A percentile compares a stretch with the other conserved stretches of the same genome.
phyloP scores from a whole-genome alignment of 257 asterid species.

The Solanum arcanum region DNA sequence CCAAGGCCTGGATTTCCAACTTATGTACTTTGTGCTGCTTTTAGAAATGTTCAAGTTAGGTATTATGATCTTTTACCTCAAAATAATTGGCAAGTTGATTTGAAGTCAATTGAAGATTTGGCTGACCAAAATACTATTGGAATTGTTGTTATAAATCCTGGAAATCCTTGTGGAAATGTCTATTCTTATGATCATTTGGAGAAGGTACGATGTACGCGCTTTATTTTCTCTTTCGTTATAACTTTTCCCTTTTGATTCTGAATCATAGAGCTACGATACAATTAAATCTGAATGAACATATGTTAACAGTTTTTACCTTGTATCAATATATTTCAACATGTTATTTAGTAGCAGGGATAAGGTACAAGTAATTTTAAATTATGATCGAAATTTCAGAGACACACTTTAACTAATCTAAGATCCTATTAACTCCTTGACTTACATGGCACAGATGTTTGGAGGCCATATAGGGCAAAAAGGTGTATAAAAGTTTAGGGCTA shows the following conservation, averaged over 20 bases:
- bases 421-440: too few relatives aligned
- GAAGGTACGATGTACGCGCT: conserved; percentile 20
- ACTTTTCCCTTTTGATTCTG: background rate
- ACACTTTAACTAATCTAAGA: too few relatives aligned
- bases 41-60: conserved; percentile 50
- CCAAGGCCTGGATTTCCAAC: conserved; percentile 84
- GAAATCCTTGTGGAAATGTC: conserved; percentile 91
- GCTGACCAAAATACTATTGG: conserved; percentile 72
- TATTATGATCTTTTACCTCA: conserved; percentile 59
- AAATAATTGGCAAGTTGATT: conserved; percentile 65
- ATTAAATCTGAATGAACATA: background rate
- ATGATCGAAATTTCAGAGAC: too few relatives aligned
- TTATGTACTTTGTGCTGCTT: conserved; percentile 60
- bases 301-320: background rate
- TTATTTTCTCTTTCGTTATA: background rate
- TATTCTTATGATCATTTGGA: conserved; percentile 48
- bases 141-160: conserved; percentile 72
- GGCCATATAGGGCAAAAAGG: too few relatives aligned
- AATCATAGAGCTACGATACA: background rate
- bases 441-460: too few relatives aligned
- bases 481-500: too few relatives aligned
- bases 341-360: background rate
- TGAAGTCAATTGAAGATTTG: conserved; percentile 39
- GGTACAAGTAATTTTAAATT: too few relatives aligned
- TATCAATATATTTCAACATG: background rate